phyloP scores from a whole-genome alignment of 352 stramenopile species.

The Phytopythium ostracodes region DNA sequence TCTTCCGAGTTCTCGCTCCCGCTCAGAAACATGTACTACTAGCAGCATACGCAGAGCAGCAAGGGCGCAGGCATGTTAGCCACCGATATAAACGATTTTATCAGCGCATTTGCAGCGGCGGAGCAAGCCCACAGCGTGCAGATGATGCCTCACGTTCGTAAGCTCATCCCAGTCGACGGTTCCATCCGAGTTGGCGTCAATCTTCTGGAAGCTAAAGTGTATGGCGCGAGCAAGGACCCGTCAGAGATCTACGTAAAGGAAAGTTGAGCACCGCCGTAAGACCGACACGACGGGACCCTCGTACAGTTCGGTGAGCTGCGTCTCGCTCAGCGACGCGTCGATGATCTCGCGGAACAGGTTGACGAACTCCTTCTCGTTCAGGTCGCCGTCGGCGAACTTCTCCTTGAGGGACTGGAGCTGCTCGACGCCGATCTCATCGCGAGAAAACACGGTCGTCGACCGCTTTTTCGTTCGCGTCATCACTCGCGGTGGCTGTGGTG shows the following conservation, averaged over 20 bases:
- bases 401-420: constrained; percentile 82
- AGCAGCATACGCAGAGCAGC: background rate
- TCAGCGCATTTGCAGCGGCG: background rate
- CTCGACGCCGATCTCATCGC: constrained; percentile 77
- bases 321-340: constrained; percentile 68
- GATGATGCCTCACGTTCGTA: constrained; percentile 56
- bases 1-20: constrained; percentile 57
- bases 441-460: constrained; percentile 65
- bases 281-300: background rate
- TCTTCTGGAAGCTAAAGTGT: constrained; percentile 73
- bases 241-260: too few relatives aligned
- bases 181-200: constrained; percentile 84
- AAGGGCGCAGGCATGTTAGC: background rate
- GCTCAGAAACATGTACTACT: constrained; percentile 83
- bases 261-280: too few relatives aligned
- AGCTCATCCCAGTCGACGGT: constrained; percentile 90
- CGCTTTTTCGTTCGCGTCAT: constrained; percentile 30
- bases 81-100: background rate
- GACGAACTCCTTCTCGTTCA: constrained; percentile 85
- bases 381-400: constrained; percentile 76
- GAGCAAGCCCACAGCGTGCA: too few relatives aligned
- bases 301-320: constrained; percentile 80
- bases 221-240: background rate
- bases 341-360: constrained; percentile 81
- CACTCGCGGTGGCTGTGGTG: background rate